Evolutionary conservation across 2,329 filamentous ascomycete species (phyloP).

Genomic region (Dendryphion nanum): DNA sequence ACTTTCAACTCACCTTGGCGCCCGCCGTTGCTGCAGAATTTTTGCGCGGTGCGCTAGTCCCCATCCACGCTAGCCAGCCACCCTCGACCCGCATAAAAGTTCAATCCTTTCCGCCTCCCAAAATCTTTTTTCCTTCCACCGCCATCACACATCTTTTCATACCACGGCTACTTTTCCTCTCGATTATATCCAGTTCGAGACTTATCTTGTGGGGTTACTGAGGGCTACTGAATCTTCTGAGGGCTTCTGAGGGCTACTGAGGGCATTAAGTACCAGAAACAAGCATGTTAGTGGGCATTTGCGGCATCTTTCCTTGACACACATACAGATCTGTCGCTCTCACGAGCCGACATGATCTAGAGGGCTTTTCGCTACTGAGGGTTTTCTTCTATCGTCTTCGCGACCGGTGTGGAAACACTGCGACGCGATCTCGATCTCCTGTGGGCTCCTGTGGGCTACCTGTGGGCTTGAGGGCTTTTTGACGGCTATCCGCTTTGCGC

Average conservation of each 20-base stretch:
- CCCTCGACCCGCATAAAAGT: no score
- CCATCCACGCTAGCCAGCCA: no score
- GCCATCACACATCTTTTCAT: no score
- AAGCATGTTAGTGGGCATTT: constrained; percentile 43
- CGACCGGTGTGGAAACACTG: constrained; percentile 55
- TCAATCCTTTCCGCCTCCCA: constrained; percentile 3
- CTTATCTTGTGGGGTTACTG: constrained; percentile 29
- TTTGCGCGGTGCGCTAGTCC: no score
- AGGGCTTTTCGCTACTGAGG: constrained; percentile 42
- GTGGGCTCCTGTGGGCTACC: constrained; percentile 49
- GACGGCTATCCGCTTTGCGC: constrained; percentile 35
- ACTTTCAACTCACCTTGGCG: constrained; percentile 4
- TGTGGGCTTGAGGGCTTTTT: constrained; percentile 45
- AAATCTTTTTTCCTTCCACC: constrained; percentile 1
- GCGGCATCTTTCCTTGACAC: constrained; percentile 40
- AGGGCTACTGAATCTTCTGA: constrained; percentile 27
- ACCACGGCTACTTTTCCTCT: constrained; percentile 13
- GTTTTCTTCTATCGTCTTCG: constrained; percentile 43
- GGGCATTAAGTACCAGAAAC: constrained; percentile 33
- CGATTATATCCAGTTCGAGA: constrained; percentile 5
- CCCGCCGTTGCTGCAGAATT: constrained; percentile 2
- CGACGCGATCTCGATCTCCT: constrained; percentile 46
- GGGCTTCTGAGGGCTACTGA: constrained; percentile 36
- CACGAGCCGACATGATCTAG: constrained; percentile 36
- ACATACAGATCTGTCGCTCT: constrained; percentile 36